phyloP scores from a whole-genome alignment of 257 asterid genomes.

The Capsicum chinense region DNA sequence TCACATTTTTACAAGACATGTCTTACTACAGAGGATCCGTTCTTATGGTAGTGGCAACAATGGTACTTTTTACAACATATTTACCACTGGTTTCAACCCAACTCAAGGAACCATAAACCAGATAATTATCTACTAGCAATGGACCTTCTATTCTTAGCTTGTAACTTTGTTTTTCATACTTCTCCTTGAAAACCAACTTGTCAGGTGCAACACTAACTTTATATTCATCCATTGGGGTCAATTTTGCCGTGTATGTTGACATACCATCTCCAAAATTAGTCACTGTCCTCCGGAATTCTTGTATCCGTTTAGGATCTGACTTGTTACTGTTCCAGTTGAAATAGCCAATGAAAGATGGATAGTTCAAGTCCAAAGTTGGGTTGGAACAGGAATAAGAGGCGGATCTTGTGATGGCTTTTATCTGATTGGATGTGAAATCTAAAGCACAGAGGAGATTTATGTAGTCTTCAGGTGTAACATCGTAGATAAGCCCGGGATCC shows the following conservation, averaged over 20 bases:
- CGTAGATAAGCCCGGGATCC: conserved; percentile 70
- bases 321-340: conserved; percentile 31
- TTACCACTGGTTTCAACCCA: conserved; percentile 61
- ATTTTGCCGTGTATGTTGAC: conserved; percentile 45
- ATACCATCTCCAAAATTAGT: conserved; percentile 59
- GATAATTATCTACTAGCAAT: conserved; percentile 8
- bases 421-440: conserved; percentile 48
- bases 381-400: conserved; percentile 48
- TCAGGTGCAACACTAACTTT: conserved; percentile 58
- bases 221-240: conserved; percentile 44
- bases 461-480: conserved; percentile 48
- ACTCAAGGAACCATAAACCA: conserved; percentile 52
- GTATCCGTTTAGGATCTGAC: background rate
- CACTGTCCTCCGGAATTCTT: conserved; percentile 58
- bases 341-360: conserved; percentile 71
- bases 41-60: conserved; percentile 47
- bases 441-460: conserved; percentile 54
- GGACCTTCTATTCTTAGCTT: conserved; percentile 53
- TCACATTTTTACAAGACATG: too few species aligned
- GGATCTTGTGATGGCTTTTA: conserved; percentile 52
- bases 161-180: conserved; percentile 61
- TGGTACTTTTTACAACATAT: conserved; percentile 60
- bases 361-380: conserved; percentile 64
- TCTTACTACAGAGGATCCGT: background rate
- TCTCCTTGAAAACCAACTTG: conserved; percentile 49